Base-by-base conservation (phyloP, 2,329 filamentous ascomycete genomes). In the Cercospora citrullina region DNA sequence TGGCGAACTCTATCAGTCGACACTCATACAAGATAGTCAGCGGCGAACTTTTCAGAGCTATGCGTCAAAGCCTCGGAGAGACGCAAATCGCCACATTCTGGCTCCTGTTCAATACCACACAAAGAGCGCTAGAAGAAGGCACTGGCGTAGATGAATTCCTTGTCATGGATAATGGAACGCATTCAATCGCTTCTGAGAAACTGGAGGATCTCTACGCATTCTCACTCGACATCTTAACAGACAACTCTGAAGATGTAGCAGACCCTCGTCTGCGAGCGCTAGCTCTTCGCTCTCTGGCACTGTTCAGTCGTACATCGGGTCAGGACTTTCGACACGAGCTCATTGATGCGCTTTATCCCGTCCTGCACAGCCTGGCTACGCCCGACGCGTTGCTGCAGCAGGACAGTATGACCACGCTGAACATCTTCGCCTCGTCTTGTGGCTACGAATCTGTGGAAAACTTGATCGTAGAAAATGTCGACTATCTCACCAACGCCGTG, bases 401-500 rank as follows among this genome's bases (percentile, higher is more conserved):
- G 33, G 94, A 98, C 78, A 92, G 94, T 5, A 90, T 97, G 70
- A 87, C 89, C 4, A 91, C 91, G 39, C 84, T 99, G 14, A 95
- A 97, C 75, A 87, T 89, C 18, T 83, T 97, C n/a, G 90, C 94
- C 0, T 76, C 80, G 2, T 86, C 90, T 0, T 97, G 93, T 74
- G 88, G 87, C 1, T 99, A 98, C 75, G 69, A 77, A 0, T 89
- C 85, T 73, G 90, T 94, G 4, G 90, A 90, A 28, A 88, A 91
- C 16, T 83, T 99, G 71, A 90, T 99, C 45, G 87, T 98, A 30
- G 89, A 91, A 63, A 99, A 99, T 69, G 94, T 93, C 16, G 95
- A 99, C 79, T 99, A 99, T 78, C 91, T 99, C 80, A 90, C 98
- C 69, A 98, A 98, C 76, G 92, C 95, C 0, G 88, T 99, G 16